Percentiles rank a stretch among this genome's conserved stretches.
These are phyloP conservation scores for Lactarius evosmus DNA, from an alignment of 768 basidiomycete genomes.

Conservation along the genomic window DNA sequence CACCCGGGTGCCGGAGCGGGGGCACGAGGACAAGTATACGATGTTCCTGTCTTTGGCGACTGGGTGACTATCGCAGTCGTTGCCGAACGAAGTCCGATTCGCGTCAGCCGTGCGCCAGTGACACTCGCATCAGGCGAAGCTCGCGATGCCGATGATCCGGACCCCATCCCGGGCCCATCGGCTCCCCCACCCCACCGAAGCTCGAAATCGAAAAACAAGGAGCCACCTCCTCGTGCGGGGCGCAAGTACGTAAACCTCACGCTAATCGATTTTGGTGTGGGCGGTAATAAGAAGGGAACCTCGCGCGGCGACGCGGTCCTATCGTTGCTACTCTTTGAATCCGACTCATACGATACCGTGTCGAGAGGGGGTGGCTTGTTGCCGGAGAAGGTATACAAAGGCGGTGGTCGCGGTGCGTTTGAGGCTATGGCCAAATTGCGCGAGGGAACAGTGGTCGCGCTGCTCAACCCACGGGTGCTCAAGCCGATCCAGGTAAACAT, in stretches of 20 bases:
- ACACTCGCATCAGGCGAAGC: constrained; percentile 45
- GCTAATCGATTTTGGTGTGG: constrained; percentile 75
- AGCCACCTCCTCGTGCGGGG: constrained; percentile 45
- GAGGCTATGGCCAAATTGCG: constrained; percentile 81
- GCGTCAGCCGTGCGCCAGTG: constrained; percentile 66
- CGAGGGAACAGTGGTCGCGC: constrained; percentile 86
- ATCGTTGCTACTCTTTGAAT: constrained; percentile 83
- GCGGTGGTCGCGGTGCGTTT: constrained; percentile 91
- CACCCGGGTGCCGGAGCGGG: constrained; percentile 55
- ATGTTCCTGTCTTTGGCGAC: constrained; percentile 88
- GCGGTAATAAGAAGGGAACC: constrained; percentile 52
- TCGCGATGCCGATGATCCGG: constrained; percentile 33
- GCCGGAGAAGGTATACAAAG: constrained; percentile 67
- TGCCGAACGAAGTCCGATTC: constrained; percentile 82
- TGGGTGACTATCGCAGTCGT: constrained; percentile 97
- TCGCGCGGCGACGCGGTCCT: constrained; percentile 82
- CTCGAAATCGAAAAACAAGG: constrained; percentile 24
- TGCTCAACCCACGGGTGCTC: constrained; percentile 83
- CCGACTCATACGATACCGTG: constrained; percentile 64
- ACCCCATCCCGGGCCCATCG: not conserved
- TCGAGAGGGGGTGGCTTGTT: constrained; percentile 49
- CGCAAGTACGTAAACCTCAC: constrained; percentile 87
- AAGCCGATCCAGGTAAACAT: constrained; percentile 73
- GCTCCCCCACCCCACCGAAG: not conserved
- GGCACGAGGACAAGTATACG: constrained; percentile 57